These are phyloP conservation scores for Serendipita sp. DNA, from an alignment of 768 basidiomycete genomes.

Conservation along the genomic window DNA sequence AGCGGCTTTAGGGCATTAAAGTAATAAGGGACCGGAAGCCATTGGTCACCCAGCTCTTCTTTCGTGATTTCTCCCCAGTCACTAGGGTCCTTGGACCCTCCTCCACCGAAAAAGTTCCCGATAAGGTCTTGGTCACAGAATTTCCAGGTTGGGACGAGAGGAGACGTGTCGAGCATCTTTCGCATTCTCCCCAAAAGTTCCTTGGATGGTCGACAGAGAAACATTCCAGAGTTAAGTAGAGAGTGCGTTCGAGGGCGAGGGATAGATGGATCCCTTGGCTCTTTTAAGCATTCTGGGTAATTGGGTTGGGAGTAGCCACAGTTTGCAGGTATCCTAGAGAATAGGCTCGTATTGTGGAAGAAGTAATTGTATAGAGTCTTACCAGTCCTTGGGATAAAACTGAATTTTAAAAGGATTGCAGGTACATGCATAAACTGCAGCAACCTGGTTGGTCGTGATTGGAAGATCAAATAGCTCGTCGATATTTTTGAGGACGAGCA, in stretches of 20 bases:
- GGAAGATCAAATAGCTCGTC: constrained; percentile 31
- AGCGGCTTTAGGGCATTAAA: constrained; percentile 92
- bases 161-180: constrained; percentile 39
- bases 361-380: constrained; percentile 10
- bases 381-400: constrained; percentile 88
- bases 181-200: constrained; percentile 36
- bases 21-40: constrained; percentile 67
- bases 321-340: constrained; percentile 70
- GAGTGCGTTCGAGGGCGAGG: constrained; percentile 48
- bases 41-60: constrained; percentile 22
- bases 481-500: constrained; percentile 72
- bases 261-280: constrained; percentile 25
- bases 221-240: constrained; percentile 81
- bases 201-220: constrained; percentile 64
- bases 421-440: constrained; percentile 78
- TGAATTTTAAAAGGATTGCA: constrained; percentile 77
- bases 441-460: constrained; percentile 46
- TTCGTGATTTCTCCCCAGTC: constrained; percentile 14
- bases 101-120: constrained; percentile 55
- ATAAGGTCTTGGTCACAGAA: constrained; percentile 94
- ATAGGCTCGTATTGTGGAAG: not conserved
- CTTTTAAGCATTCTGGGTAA: constrained; percentile 30
- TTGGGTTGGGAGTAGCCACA: constrained; percentile 56
- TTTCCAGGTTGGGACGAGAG: constrained; percentile 35
- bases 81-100: not conserved